A percentile compares a stretch with the other conserved stretches of the same genome.
phyloP scores from a whole-genome alignment of 305 asterid species.

The Fraxinus xanthoxyloides region DNA sequence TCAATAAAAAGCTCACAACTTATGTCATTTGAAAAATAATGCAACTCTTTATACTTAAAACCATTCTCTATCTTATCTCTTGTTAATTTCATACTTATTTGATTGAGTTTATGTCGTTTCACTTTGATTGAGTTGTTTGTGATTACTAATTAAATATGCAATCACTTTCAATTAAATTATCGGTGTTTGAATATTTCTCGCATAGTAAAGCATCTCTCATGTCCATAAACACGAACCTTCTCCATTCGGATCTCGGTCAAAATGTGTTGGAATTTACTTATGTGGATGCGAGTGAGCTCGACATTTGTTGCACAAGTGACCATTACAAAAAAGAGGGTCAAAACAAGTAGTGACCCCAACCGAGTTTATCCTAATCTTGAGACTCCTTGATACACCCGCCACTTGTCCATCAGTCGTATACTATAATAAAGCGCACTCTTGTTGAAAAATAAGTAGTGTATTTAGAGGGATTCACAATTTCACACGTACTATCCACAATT shows the following conservation, averaged over 20 bases:
- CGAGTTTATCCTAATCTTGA: neutral
- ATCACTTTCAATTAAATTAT: neutral
- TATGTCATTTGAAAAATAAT: neutral
- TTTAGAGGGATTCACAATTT: neutral
- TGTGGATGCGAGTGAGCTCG: neutral
- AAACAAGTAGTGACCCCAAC: neutral
- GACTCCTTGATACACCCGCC: neutral
- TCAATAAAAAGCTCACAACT: neutral
- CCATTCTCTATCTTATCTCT: neutral
- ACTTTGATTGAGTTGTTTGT: neutral
- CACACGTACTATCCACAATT: neutral
- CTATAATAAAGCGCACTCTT: neutral
- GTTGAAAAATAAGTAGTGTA: neutral
- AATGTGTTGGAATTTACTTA: neutral
- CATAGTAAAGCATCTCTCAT: neutral
- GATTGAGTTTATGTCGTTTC: neutral
- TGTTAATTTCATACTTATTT: neutral
- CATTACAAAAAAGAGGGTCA: neutral
- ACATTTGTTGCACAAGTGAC: neutral
- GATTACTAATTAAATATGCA: no score
- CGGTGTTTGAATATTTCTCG: neutral
- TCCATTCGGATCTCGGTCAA: neutral
- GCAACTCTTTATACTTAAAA: neutral
- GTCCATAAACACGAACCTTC: neutral
- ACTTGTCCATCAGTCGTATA: neutral